Conservation (phyloP, 768 basidiomycete species). For the Antrodiella citrinella region DNA sequence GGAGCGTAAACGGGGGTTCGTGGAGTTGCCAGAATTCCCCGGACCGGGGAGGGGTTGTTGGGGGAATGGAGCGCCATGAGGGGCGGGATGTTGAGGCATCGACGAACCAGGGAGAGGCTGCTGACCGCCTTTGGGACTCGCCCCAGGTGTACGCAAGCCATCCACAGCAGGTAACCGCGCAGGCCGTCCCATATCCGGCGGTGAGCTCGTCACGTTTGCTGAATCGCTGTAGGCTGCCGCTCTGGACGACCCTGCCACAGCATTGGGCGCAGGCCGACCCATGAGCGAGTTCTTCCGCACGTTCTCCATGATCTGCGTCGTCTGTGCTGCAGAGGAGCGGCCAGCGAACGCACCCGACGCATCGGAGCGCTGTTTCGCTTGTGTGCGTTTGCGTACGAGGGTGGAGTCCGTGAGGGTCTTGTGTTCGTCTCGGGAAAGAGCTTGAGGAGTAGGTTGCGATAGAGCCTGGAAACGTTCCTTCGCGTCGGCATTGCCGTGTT, state of each 20-base stretch:
- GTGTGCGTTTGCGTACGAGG: constrained; percentile 77
- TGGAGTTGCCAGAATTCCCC: no score
- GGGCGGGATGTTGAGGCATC: neutral
- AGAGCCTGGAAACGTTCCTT: constrained; percentile 63
- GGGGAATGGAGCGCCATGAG: no score
- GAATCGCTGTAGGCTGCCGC: no score
- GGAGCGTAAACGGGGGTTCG: neutral
- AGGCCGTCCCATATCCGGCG: neutral
- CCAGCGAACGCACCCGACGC: constrained; percentile 15
- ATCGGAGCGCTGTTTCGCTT: constrained; percentile 52
- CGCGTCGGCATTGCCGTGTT: constrained; percentile 80
- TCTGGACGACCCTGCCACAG: neutral
- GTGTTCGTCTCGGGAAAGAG: constrained; percentile 75
- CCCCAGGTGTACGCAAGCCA: neutral
- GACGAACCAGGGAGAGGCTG: neutral
- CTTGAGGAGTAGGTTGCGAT: constrained; percentile 47
- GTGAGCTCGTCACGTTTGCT: neutral
- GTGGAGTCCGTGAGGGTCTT: constrained; percentile 69
- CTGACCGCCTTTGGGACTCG: neutral
- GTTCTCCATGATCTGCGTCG: constrained; percentile 39
- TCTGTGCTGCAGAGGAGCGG: neutral
- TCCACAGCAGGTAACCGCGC: neutral
- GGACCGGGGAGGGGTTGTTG: neutral
- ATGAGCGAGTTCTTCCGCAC: constrained; percentile 35
- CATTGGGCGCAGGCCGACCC: neutral